Evolutionary conservation across 2,329 filamentous ascomycete genomes (phyloP).

Genomic region (Aspergillus pseudoviridinutans): DNA sequence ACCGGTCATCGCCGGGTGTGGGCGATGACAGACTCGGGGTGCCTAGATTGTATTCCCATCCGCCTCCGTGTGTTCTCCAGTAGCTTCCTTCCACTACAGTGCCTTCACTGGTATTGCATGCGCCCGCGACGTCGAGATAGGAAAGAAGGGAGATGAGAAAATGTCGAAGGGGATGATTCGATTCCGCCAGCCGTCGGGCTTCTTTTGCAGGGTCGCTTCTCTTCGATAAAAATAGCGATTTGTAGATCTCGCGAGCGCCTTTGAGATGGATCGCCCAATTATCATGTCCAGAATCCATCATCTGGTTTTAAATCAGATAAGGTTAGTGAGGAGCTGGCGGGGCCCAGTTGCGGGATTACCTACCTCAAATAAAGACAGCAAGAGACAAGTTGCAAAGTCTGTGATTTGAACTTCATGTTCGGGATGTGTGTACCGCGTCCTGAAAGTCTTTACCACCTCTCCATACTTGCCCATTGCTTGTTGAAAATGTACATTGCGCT

Average conservation of each 20-base stretch:
- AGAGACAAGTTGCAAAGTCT: conserved; percentile 33
- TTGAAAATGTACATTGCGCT: conserved; percentile 33
- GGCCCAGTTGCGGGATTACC: not conserved
- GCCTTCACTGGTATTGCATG: conserved; percentile 35
- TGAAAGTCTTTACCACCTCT: conserved; percentile 32
- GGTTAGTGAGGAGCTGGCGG: not conserved
- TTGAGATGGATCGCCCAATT: conserved; percentile 39
- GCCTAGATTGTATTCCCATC: conserved; percentile 37
- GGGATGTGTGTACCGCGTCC: conserved; percentile 23
- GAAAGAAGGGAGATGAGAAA: conserved; percentile 40
- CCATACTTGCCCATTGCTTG: conserved; percentile 39
- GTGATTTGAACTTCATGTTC: conserved; percentile 22
- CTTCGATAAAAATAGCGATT: conserved; percentile 27
- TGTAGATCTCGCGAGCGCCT: conserved; percentile 38
- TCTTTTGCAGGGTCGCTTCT: conserved; percentile 21
- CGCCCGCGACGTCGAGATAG: conserved; percentile 38
- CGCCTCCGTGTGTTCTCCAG: conserved; percentile 36
- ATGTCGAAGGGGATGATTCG: conserved; percentile 30
- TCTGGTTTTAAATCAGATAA: conserved; percentile 17
- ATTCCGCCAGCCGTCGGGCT: conserved; percentile 25
- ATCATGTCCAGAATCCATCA: conserved; percentile 37
- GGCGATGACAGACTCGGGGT: conserved; percentile 26
- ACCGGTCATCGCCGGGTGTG: conserved; percentile 17
- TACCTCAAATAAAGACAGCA: conserved; percentile 35
- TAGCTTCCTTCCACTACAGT: conserved; percentile 37